Percentiles rank a stretch among this genome's conserved stretches.
Evolutionary conservation across 2,329 filamentous ascomycete species (phyloP).

Genomic region (Allantophomopsis cytisporea): DNA sequence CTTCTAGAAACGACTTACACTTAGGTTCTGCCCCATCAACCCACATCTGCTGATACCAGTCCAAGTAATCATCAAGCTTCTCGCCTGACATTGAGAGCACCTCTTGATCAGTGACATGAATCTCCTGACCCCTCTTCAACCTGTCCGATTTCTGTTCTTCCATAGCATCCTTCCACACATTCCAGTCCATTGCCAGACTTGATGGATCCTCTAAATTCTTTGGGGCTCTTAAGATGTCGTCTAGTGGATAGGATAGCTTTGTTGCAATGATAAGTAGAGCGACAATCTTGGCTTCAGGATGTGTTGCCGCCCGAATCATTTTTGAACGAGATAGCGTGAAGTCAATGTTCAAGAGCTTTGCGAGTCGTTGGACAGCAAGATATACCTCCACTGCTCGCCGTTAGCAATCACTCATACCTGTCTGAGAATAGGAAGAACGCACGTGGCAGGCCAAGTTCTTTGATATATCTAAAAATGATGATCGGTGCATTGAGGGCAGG

Average conservation of each 20-base stretch:
- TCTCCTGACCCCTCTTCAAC: conserved; percentile 28
- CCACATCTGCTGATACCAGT: conserved; percentile 64
- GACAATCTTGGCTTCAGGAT: conserved; percentile 66
- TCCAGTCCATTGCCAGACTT: conserved; percentile 57
- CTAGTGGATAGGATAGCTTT: conserved; percentile 70
- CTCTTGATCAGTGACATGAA: conserved; percentile 44
- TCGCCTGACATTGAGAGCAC: conserved; percentile 45
- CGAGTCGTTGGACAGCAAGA: conserved; percentile 40
- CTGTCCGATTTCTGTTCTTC: conserved; percentile 13
- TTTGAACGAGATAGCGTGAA: no score
- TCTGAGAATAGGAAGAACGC: conserved; percentile 14
- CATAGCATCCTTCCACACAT: conserved; percentile 46
- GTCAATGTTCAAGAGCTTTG: conserved; percentile 24
- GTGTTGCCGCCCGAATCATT: conserved; percentile 16
- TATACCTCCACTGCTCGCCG: conserved; percentile 47
- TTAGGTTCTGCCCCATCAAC: conserved; percentile 28
- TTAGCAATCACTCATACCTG: conserved; percentile 1
- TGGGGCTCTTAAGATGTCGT: conserved; percentile 37
- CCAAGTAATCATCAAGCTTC: conserved; percentile 62
- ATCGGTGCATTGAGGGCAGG: conserved; percentile 60
- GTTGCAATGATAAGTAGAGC: conserved; percentile 59
- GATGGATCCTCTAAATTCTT: conserved; percentile 38
- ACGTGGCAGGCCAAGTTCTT: conserved; percentile 64
- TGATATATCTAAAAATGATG: conserved; percentile 56
- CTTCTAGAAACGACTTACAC: conserved; percentile 15